Evolutionary conservation across 1,284 basidiomycete species (phyloP).

Genomic region (Hemileia vastatrix): DNA sequence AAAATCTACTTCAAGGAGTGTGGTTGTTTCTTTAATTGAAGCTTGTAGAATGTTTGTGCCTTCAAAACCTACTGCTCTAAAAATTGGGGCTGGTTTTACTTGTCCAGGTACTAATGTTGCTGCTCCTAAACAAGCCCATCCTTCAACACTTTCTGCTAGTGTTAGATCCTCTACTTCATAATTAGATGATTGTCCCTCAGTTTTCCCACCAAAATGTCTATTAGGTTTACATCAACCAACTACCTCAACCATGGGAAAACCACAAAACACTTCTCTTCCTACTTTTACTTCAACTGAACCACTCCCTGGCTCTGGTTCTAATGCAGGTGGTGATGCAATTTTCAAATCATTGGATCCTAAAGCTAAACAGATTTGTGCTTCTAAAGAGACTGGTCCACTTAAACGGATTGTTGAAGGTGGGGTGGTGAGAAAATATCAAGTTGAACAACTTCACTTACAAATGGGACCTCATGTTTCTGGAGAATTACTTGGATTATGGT

Average conservation of each 20-base stretch:
- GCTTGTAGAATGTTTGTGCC: constrained; percentile 44
- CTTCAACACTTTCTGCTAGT: constrained; percentile 27
- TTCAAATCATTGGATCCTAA: constrained; percentile 65
- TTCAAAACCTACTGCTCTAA: not conserved
- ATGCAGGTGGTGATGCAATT: too few species aligned
- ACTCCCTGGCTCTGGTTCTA: constrained; percentile 47
- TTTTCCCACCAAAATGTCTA: constrained; percentile 30
- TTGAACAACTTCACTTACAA: constrained; percentile 76
- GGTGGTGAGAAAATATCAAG: constrained; percentile 76
- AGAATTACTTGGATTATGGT: constrained; percentile 67
- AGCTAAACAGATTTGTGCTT: constrained; percentile 61
- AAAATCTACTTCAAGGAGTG: constrained; percentile 81
- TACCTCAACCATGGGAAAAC: too few species aligned
- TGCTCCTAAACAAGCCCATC: constrained; percentile 24
- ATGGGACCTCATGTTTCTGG: constrained; percentile 76
- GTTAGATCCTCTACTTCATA: constrained; percentile 38
- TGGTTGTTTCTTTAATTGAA: constrained; percentile 79
- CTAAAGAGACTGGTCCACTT: constrained; percentile 60
- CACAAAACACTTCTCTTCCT: constrained; percentile 38
- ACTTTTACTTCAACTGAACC: too few species aligned
- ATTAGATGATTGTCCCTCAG: constrained; percentile 36
- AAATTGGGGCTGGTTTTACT: too few species aligned
- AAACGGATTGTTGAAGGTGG: constrained; percentile 56
- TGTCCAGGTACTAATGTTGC: constrained; percentile 20
- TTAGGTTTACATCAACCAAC: constrained; percentile 26